Conservation (phyloP, 2,329 filamentous ascomycete species). For the Cercospora canescens region DNA sequence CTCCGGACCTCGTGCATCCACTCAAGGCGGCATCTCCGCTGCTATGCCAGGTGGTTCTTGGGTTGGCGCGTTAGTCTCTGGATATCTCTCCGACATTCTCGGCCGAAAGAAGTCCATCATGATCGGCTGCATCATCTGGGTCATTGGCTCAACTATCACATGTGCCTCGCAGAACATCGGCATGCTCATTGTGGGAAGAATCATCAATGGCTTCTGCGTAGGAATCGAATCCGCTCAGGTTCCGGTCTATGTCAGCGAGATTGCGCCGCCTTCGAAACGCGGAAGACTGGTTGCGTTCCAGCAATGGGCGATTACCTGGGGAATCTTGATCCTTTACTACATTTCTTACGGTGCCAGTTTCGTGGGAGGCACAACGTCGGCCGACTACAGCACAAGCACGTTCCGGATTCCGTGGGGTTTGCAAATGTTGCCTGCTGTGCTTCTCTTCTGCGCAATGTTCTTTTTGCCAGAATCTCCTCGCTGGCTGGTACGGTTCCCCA, state of each 20-base stretch:
- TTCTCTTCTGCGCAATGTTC: conserved; percentile 53
- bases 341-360: conserved; percentile 65
- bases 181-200: conserved; percentile 71
- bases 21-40: conserved; percentile 69
- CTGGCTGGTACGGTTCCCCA: conserved; percentile 48
- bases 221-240: conserved; percentile 72
- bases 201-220: conserved; percentile 71
- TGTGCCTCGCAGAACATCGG: conserved; percentile 64
- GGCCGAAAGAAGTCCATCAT: conserved; percentile 57
- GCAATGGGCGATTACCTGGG: conserved; percentile 74
- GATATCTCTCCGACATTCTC: conserved; percentile 58
- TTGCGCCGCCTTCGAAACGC: conserved; percentile 59
- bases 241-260: conserved; percentile 67
- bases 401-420: conserved; percentile 56
- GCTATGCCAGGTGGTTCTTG: conserved; percentile 72
- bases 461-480: conserved; percentile 65
- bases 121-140: conserved; percentile 44
- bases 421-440: conserved; percentile 50
- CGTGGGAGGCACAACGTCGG: conserved; percentile 53
- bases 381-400: conserved; percentile 30
- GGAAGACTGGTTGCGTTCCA: conserved; percentile 70
- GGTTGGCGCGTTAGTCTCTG: conserved; percentile 62
- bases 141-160: conserved; percentile 62
- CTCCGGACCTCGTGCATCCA: conserved; percentile 53
- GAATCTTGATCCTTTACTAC: conserved; percentile 27